These are phyloP conservation scores for Solanum peruvianum DNA, from an alignment of 257 asterid genomes.

Conservation along the genomic window DNA sequence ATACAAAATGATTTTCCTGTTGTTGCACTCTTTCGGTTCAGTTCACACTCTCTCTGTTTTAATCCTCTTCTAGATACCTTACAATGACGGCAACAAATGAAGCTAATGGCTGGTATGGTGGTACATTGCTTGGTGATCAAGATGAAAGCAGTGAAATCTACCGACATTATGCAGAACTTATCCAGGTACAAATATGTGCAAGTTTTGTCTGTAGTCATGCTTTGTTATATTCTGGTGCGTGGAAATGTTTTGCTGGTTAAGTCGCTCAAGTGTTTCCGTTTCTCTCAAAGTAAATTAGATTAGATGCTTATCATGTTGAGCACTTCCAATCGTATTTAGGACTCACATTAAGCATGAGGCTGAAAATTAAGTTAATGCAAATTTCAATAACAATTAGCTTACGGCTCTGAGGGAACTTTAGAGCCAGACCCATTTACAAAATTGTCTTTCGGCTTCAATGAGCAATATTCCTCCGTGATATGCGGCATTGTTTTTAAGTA, in stretches of 20 bases:
- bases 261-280: background rate
- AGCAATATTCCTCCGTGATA: background rate
- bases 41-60: background rate
- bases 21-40: background rate
- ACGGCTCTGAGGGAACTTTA: background rate
- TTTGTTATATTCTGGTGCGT: background rate
- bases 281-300: background rate
- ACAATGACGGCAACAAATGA: constrained; percentile 77
- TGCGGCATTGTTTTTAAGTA: background rate
- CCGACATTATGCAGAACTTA: constrained; percentile 85
- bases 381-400: background rate
- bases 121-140: constrained; percentile 83
- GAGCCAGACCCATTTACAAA: background rate
- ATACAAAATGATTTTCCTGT: background rate
- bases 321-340: background rate
- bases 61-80: constrained; percentile 40
- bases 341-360: background rate
- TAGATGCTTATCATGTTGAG: background rate
- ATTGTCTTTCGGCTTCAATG: background rate
- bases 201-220: background rate
- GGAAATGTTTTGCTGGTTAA: background rate
- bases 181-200: constrained; percentile 43
- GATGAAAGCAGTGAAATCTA: constrained; percentile 74
- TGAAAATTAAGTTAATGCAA: background rate
- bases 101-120: constrained; percentile 96